Base-by-base conservation (phyloP, 805 yeast species). In the Cyberlindnera maclurae region DNA sequence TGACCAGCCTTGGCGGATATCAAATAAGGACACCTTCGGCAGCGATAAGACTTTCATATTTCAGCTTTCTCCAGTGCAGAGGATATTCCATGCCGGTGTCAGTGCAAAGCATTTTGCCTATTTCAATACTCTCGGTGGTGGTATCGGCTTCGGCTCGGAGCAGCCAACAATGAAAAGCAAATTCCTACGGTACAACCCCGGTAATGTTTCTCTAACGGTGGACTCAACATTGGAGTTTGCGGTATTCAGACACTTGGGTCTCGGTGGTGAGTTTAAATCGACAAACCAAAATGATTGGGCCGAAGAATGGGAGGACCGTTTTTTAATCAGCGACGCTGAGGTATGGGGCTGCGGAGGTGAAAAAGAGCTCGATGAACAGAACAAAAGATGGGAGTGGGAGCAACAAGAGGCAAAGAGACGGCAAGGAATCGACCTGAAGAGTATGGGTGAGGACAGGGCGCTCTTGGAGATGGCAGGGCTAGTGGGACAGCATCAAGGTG, bases 341-440 rank as follows among this genome's bases (percentile, higher is more conserved):
- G 95, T 88, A 0, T 84, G 93, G 89, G 97, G 97, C 0, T 73
- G 87, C 41, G 97, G 97, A 1, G 77, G 85, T 7, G 77, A 73
- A 9, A 75, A 79, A 43, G 95, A 86, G 47, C 62, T 88, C 34
- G 80, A 73, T 24, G 89, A 82, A 44, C 96, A 89, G 60, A 65
- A 71, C 33, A 75, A 73, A 50, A 73, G 73, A 43, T 83, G 95
- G 93, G 88, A 81, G 50, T 88, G 96, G 96, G 97, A 90, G 55
- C 82, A 81, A 53, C 67, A 77, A 35, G 96, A 87, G 55, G 95
- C 95, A 0, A 73, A 77, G 49, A 79, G 87, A 28, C 67, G 97
- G 37, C 82, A 81, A 50, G 68, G 74, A 22, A 73, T 88, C 3
- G 86, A 88, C 52, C 47, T 79, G 26, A 68, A 72, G 37, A 73